These are phyloP conservation scores for Penicillium sp. DNA, from an alignment of 2,329 filamentous ascomycete genomes.

Conservation along the genomic window DNA sequence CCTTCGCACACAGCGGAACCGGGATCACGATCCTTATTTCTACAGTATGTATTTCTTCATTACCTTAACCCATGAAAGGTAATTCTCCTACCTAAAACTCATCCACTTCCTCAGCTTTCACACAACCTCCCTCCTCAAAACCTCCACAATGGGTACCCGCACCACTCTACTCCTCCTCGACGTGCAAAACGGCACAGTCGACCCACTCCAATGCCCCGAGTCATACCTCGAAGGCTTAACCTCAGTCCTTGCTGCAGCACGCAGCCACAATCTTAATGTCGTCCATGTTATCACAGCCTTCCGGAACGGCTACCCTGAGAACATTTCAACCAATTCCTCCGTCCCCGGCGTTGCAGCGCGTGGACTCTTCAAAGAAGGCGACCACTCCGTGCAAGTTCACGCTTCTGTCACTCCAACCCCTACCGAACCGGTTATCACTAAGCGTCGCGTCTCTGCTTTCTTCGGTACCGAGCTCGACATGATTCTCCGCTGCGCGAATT, in stretches of 20 bases:
- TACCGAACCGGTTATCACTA: conserved; percentile 34
- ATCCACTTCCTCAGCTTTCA: background rate
- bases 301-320: conserved; percentile 33
- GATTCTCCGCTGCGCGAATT: conserved; percentile 30
- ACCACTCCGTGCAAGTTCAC: conserved; percentile 21
- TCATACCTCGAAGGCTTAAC: conserved; percentile 28
- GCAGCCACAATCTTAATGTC: conserved; percentile 26
- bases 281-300: conserved; percentile 38
- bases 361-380: conserved; percentile 26
- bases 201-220: conserved; percentile 16
- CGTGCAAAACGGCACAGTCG: conserved; percentile 33
- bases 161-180: conserved; percentile 39
- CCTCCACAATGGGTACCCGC: background rate
- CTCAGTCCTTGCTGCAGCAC: conserved; percentile 22
- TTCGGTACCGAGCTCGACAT: conserved; percentile 36
- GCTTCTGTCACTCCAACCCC: conserved; percentile 16
- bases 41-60: background rate
- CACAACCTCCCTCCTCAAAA: background rate
- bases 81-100: background rate
- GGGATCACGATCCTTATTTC: background rate
- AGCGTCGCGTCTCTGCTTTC: conserved; percentile 40
- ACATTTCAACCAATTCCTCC: conserved; percentile 24
- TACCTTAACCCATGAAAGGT: background rate
- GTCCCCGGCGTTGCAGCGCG: conserved; percentile 15
- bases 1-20: background rate